A percentile compares a stretch with the other conserved stretches of the same genome.
Conservation (phyloP, 2,329 filamentous ascomycete species). For the Microcera coccophila region DNA sequence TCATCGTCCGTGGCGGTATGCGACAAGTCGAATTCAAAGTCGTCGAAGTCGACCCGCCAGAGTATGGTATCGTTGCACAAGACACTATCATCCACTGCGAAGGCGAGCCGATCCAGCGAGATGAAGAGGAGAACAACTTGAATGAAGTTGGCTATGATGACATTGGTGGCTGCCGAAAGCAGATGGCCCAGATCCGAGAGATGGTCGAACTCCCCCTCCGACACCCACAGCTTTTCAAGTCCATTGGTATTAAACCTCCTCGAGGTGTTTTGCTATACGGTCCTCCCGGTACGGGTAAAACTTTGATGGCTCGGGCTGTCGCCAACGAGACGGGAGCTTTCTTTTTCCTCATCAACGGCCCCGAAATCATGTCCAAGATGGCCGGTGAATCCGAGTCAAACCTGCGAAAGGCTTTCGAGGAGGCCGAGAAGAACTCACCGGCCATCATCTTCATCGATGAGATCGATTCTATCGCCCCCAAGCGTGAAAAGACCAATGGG, state of each 20-base stretch:
- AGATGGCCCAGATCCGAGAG: slow-evolving; percentile 99
- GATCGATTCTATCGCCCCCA: slow-evolving; percentile 97
- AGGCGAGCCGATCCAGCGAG: slow-evolving; percentile 83
- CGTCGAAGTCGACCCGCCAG: slow-evolving; percentile 94
- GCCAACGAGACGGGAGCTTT: slow-evolving; percentile 98
- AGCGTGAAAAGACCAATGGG: slow-evolving; percentile 99
- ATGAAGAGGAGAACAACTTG: slow-evolving; percentile 98
- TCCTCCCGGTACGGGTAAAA: slow-evolving; percentile 98
- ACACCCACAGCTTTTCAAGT: slow-evolving; percentile 99
- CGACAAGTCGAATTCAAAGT: slow-evolving; percentile 99
- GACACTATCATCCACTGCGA: slow-evolving; percentile 99
- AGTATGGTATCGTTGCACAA: slow-evolving; percentile 98
- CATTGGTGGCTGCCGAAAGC: slow-evolving; percentile 98
- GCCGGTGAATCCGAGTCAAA: slow-evolving; percentile 99
- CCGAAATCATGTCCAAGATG: slow-evolving; percentile 99
- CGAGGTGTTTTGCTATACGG: slow-evolving; percentile 96
- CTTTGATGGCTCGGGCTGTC: slow-evolving; percentile 95
- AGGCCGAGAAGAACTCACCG: slow-evolving; percentile 98
- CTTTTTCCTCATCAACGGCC: slow-evolving; percentile 99
- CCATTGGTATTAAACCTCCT: slow-evolving; percentile 98
- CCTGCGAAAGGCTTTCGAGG: slow-evolving; percentile 97
- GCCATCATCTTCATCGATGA: slow-evolving; percentile 99
- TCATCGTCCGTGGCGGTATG: slow-evolving; percentile 97
- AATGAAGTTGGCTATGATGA: slow-evolving; percentile 99
- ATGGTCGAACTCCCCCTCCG: slow-evolving; percentile 95